Evolutionary conservation across 2,329 filamentous ascomycete species (phyloP).

Genomic region (Colletotrichum sp.): DNA sequence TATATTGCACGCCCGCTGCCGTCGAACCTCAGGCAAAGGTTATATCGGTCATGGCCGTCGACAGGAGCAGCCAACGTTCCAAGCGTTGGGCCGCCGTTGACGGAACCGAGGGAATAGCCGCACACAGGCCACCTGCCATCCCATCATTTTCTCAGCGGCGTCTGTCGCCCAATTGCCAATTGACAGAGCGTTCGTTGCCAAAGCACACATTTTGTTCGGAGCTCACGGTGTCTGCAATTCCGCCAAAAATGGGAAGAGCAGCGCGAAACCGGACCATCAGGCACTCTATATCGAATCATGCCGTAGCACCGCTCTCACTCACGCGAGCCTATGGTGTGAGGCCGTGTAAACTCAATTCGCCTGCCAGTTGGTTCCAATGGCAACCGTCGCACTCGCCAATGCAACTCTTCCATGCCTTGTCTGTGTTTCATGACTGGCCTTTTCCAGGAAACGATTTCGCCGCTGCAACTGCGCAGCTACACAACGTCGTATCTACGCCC

Average conservation of each 20-base stretch:
- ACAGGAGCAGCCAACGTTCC: not conserved
- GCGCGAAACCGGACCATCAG: not conserved
- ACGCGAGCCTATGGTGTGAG: not conserved
- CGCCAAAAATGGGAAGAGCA: not conserved
- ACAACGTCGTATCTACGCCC: not conserved
- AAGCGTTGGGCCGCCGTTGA: not conserved
- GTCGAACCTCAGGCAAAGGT: not conserved
- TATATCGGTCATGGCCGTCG: not conserved
- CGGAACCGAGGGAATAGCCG: not conserved
- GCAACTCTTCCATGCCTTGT: not conserved
- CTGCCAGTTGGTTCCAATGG: not conserved
- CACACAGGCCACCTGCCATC: slow-evolving; percentile 4
- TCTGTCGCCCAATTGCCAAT: not conserved
- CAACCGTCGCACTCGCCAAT: not conserved
- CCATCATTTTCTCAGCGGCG: not conserved
- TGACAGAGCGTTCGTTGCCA: not conserved
- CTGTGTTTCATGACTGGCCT: slow-evolving; percentile 3
- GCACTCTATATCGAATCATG: not conserved
- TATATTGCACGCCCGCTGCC: not conserved
- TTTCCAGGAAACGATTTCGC: not conserved
- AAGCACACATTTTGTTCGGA: not conserved
- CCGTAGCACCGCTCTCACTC: not conserved
- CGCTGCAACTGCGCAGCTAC: not conserved
- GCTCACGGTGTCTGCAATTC: not conserved
- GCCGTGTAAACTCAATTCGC: not conserved